phyloP scores from a whole-genome alignment of 306 rosid genomes.

The Pachyrhizus erosus region DNA sequence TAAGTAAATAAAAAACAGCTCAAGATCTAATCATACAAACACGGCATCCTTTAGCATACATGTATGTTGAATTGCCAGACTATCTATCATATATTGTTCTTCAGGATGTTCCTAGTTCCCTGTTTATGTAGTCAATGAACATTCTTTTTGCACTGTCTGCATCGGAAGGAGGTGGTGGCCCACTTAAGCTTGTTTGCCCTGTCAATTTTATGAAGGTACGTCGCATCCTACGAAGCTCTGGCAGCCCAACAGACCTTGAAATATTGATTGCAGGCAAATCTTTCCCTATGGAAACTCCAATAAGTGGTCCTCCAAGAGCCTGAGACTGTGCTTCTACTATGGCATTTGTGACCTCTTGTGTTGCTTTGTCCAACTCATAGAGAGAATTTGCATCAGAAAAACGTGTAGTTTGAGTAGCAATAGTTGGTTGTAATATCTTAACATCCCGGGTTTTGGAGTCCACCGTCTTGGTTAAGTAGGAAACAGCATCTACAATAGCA shows the following conservation, averaged over 20 bases:
- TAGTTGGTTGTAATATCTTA: slow-evolving; percentile 87
- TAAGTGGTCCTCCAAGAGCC: slow-evolving; percentile 84
- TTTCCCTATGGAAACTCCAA: slow-evolving; percentile 72
- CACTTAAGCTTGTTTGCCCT: slow-evolving; percentile 95
- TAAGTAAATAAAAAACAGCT: not conserved
- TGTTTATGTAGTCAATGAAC: slow-evolving; percentile 95
- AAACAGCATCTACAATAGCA: slow-evolving; percentile 66
- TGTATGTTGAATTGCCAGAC: not conserved
- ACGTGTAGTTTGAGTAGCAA: slow-evolving; percentile 77
- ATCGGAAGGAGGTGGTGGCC: slow-evolving; percentile 87
- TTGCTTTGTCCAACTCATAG: slow-evolving; percentile 84
- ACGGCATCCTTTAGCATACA: not conserved
- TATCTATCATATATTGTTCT: not conserved
- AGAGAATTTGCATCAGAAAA: slow-evolving; percentile 86
- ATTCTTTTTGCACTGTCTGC: slow-evolving; percentile 88
- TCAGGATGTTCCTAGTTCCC: slow-evolving; percentile 82
- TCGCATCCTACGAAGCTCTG: slow-evolving; percentile 85
- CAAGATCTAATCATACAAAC: slow-evolving; percentile 20
- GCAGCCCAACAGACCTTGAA: slow-evolving; percentile 75
- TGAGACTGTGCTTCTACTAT: slow-evolving; percentile 85
- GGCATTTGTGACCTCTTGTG: slow-evolving; percentile 81
- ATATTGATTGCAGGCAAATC: slow-evolving; percentile 70
- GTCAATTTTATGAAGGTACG: slow-evolving; percentile 86
- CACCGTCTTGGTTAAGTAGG: slow-evolving; percentile 70
- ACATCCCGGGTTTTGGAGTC: slow-evolving; percentile 86